Base-by-base conservation (phyloP, 306 rosid genomes). In the Pyrus bretschneideri region DNA sequence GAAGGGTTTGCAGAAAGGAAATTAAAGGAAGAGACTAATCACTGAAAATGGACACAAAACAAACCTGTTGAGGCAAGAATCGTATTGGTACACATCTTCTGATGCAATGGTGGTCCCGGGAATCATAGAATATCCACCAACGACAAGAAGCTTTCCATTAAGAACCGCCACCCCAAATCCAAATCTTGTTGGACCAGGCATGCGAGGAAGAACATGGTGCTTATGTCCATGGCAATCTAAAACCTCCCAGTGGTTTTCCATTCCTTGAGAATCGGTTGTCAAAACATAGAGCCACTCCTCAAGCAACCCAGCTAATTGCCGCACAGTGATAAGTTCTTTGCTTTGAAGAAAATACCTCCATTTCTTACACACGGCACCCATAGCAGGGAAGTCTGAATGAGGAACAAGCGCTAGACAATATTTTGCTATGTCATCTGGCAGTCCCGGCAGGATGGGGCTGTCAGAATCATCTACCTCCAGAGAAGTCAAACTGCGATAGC, bases 211-310 rank as follows among this genome's bases (percentile, higher is more conserved):
- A 75, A 83, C 68, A 22, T 76, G 85, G 52, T 84, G 85, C 61
- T 84, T 85, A 22, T 81, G 81, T 52, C 95, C 97, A 6, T 79
- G 72, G 79, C 89, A 86, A 88, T 95, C 97, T 76, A 95, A 76
- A 74, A 92, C 97, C 87, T 95, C 97, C 99, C 99, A 95, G 52
- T 79, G 91, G 91, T 90, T 86, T 81, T 82, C 91, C 77, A 88
- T 88, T 81, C 86, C 89, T 74, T 82, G 83, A 45, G 81, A 67
- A 82, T 85, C 91, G 7, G 77, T 63, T 59, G 88, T 95, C 74
- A 95, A 87, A 74, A 91, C 80, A 86, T 90, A 95, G 2, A 95
- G 93, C 97, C 99, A 92, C 81, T 95, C 99, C 86, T 89, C 97
- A 67, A 87, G 85, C 79, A 82, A 69, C 70, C 97, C 96, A 8